A percentile compares a stretch with the other conserved stretches of the same genome.
These are phyloP conservation scores for Trichoderma sp. DNA, from an alignment of 2,329 filamentous ascomycete genomes.

Conservation along the genomic window DNA sequence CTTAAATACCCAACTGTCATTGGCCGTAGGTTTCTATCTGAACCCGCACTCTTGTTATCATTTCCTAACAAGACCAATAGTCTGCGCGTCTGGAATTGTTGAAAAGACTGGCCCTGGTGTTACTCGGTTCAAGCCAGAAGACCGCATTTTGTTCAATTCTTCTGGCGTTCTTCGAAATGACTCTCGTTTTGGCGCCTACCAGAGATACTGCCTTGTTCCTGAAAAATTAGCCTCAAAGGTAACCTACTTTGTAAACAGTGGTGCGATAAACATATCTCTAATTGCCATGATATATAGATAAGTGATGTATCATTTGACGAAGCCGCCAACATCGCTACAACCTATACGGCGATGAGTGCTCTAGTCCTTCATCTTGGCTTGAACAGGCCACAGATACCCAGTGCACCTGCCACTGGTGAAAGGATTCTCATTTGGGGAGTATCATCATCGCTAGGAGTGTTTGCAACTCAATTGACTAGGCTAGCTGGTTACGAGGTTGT, in stretches of 20 bases:
- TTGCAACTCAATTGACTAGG: slow-evolving; percentile 3
- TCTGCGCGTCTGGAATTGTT: slow-evolving; percentile 15
- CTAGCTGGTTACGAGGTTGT: slow-evolving; percentile 15
- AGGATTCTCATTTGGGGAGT: slow-evolving; percentile 18
- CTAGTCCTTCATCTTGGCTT: slow-evolving; percentile 17
- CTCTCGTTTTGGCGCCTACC: slow-evolving; percentile 17
- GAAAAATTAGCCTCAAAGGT: slow-evolving; percentile 10
- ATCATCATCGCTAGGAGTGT: slow-evolving; percentile 13
- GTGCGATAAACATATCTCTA: background rate
- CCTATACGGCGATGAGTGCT: slow-evolving; percentile 9
- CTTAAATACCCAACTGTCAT: slow-evolving; percentile 17
- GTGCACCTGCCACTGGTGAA: background rate
- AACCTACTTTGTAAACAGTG: background rate
- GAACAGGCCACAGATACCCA: slow-evolving; percentile 2
- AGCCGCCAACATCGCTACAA: slow-evolving; percentile 1
- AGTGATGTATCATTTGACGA: slow-evolving; percentile 4
- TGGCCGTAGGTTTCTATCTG: background rate
- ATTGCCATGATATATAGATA: background rate
- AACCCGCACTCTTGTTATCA: background rate
- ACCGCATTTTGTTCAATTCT: slow-evolving; percentile 15
- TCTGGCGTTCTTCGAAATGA: slow-evolving; percentile 12
- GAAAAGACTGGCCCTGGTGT: slow-evolving; percentile 11
- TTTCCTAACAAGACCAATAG: background rate
- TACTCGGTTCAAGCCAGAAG: background rate
- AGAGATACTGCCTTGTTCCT: slow-evolving; percentile 2